phyloP scores from a whole-genome alignment of 768 basidiomycete species.

The Tulasnella sp. region DNA sequence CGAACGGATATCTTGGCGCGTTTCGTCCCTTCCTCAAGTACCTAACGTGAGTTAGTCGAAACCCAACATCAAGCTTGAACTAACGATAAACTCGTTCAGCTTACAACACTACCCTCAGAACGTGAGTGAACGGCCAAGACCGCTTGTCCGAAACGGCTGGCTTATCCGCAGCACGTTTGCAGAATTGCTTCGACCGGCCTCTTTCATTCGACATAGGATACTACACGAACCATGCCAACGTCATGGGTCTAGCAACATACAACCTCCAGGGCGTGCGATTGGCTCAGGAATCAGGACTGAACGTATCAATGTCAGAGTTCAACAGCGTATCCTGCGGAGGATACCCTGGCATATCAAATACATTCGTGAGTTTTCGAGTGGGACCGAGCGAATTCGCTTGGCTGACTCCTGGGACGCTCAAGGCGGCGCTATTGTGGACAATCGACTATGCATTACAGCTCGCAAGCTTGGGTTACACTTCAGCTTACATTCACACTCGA shows the following conservation, averaged over 20 bases:
- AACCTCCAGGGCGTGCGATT: conserved; percentile 18
- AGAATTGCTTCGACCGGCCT: conserved; percentile 22
- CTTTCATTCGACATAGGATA: conserved; percentile 12
- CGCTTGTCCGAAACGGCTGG: neutral
- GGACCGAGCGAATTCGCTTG: neutral
- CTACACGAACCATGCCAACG: conserved; percentile 25
- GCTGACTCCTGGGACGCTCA: neutral
- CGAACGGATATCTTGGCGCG: conserved; percentile 17
- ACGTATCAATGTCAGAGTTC: conserved; percentile 28
- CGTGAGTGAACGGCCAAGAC: neutral
- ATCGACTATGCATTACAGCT: conserved; percentile 28
- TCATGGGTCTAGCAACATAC: conserved; percentile 8
- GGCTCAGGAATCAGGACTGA: conserved; percentile 20
- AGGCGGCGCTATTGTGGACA: conserved; percentile 27
- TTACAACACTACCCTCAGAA: conserved; percentile 29
- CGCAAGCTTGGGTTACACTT: conserved; percentile 22
- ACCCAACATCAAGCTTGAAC: neutral
- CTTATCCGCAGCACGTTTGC: neutral
- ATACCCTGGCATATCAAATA: conserved; percentile 25
- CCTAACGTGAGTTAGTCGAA: conserved; percentile 16
- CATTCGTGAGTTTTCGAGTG: conserved; percentile 15
- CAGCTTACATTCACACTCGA: conserved; percentile 29
- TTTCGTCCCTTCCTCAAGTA: conserved; percentile 21
- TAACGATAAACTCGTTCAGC: neutral
- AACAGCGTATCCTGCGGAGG: conserved; percentile 29